Evolutionary conservation across 2,329 filamentous ascomycete species (phyloP).

Genomic region (Alternaria infectoria): DNA sequence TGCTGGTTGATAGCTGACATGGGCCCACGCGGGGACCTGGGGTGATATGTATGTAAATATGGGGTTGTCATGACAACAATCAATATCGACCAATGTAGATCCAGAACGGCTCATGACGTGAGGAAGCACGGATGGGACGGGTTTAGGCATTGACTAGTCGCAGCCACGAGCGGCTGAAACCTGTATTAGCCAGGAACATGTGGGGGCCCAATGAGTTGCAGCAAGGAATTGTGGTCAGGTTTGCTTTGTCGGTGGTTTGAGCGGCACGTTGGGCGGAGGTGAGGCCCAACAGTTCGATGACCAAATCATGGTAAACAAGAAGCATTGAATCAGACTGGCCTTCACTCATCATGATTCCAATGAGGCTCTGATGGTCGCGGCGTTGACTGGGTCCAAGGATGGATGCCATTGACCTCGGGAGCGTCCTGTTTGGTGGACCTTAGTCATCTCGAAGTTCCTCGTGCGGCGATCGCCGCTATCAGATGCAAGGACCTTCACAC

Average conservation of each 20-base stretch:
- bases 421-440: not conserved
- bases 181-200: constrained; percentile 9
- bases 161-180: constrained; percentile 11
- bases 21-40: constrained; percentile 33
- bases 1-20: constrained; percentile 35
- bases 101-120: constrained; percentile 25
- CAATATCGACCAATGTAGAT: constrained; percentile 21
- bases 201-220: constrained; percentile 12
- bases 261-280: not conserved
- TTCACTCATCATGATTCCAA: not conserved
- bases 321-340: too few species aligned
- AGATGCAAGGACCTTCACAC: constrained; percentile 19
- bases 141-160: constrained; percentile 12
- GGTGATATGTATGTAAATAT: constrained; percentile 35
- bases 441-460: constrained; percentile 21
- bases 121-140: constrained; percentile 17
- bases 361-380: not conserved
- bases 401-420: not conserved
- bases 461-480: constrained; percentile 13
- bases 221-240: not conserved
- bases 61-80: constrained; percentile 41
- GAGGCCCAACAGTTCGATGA: not conserved
- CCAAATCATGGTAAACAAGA: not conserved
- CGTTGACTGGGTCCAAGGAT: not conserved
- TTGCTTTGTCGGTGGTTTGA: not conserved